Conservation (phyloP, 768 basidiomycete genomes). For the Terana coerulea region DNA sequence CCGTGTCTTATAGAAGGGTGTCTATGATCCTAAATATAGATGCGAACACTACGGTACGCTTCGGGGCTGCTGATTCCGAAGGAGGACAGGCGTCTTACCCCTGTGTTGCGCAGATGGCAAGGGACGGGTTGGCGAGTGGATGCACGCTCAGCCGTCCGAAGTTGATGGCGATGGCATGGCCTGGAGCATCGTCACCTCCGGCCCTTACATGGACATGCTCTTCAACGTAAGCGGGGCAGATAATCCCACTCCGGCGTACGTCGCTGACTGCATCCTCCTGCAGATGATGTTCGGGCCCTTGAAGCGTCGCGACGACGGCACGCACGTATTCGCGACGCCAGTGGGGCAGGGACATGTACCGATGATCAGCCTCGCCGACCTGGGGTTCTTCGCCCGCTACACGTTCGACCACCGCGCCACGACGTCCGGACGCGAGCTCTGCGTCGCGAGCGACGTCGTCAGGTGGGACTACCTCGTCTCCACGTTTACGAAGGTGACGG, state of each 20-base stretch:
- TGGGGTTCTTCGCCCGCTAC: conserved; percentile 28
- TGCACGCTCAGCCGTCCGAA: conserved; percentile 33
- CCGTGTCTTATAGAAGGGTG: conserved; percentile 13
- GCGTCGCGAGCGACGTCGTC: conserved; percentile 24
- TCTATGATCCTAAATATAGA: conserved; percentile 28
- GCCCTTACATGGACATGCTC: conserved; percentile 17
- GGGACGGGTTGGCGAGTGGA: conserved; percentile 36
- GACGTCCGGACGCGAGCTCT: conserved; percentile 22
- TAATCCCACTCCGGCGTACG: background rate
- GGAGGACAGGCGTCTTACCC: background rate
- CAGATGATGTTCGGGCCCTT: conserved; percentile 20
- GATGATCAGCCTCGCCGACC: conserved; percentile 26
- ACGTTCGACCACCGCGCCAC: conserved; percentile 27
- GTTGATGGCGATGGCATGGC: conserved; percentile 26
- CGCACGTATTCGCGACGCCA: conserved; percentile 26
- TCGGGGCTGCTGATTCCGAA: background rate
- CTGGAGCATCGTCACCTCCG: conserved; percentile 33
- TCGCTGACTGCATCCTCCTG: background rate
- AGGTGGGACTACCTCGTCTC: conserved; percentile 22
- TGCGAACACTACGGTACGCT: conserved; percentile 33
- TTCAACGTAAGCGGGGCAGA: conserved; percentile 8
- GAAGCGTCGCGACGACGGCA: conserved; percentile 23
- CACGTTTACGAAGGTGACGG: conserved; percentile 27
- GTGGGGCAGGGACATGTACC: conserved; percentile 26
- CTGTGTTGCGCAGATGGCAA: conserved; percentile 18